Base-by-base conservation (phyloP, 768 basidiomycete genomes). In the Tylopilus sp. region DNA sequence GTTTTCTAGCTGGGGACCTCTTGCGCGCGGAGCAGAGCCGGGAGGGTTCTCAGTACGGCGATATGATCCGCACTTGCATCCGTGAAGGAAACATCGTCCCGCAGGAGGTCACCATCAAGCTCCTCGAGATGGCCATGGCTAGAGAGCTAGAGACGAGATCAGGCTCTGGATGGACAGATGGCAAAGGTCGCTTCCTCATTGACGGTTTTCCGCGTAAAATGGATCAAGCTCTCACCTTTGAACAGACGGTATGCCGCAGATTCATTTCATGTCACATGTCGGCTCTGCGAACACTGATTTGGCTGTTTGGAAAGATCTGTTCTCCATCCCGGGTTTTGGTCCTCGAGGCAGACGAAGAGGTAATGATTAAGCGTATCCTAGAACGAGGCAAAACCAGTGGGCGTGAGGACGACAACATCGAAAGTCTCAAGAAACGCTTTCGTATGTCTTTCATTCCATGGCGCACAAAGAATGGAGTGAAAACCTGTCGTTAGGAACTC, bases 131-230 rank as follows among this genome's bases (percentile, higher is more conserved):
- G 64, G 94, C 95, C 8, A 98, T 99, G 89, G 62, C 67, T 21
- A 79, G 70, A 36, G 81, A 80, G 12, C 66, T 94, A 28, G 70
- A 78, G 62, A 60, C 61, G 18, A 69, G 65, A 44, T 50, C 70
- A 0, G 73, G 75, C 11, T 72, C 76, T 7, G 83, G 80, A 20
- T 94, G 91, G 92, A 69, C 67, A 9, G 72, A 80, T 28, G 90
- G 86, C 22, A 74, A 71, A 47, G 91, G 91, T 30, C 83, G 92
- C 41, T 99, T 98, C 77, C 77, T 98, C 60, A 85, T 99, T 55
- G 95, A 99, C 57, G 97, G 95, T 1, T 98, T 98, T 72, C 97
- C 95, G 48, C 81, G 95, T 54, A 94, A 98, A 77, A 94, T 98
- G 93, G 97, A 99, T 67, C 97, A 99, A 71, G 95, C 95, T 0